phyloP scores from a whole-genome alignment of 441 rosid genomes.

The Adansonia madagascariensis region DNA sequence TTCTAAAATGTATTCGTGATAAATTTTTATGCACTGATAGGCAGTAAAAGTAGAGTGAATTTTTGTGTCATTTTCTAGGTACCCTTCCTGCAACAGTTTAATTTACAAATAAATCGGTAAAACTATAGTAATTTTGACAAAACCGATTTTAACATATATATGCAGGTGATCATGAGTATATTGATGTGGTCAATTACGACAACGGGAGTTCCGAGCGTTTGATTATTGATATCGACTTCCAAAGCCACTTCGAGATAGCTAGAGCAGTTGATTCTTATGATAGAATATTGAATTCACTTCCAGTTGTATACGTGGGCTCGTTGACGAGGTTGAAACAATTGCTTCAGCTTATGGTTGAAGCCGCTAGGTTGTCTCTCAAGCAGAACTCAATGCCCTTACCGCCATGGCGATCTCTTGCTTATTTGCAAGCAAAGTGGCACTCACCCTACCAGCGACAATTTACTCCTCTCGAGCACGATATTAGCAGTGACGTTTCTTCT shows the following conservation, averaged over 20 bases:
- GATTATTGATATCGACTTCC: slow-evolving; percentile 81
- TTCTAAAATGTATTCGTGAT: neutral
- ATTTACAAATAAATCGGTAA: neutral
- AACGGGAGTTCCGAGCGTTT: slow-evolving; percentile 64
- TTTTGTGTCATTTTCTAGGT: neutral
- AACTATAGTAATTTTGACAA: neutral
- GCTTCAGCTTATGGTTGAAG: slow-evolving; percentile 89
- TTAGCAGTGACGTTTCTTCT: slow-evolving; percentile 28
- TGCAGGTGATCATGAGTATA: slow-evolving; percentile 87
- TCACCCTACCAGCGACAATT: slow-evolving; percentile 64
- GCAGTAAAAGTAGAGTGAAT: neutral
- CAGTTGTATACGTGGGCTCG: slow-evolving; percentile 76
- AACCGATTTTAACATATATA: neutral
- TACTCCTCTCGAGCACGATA: slow-evolving; percentile 41
- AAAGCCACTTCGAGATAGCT: slow-evolving; percentile 91
- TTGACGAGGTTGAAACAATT: slow-evolving; percentile 61
- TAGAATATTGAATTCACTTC: slow-evolving; percentile 71
- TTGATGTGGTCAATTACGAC: slow-evolving; percentile 61
- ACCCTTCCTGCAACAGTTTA: neutral
- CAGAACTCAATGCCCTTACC: slow-evolving; percentile 95
- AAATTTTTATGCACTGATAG: neutral
- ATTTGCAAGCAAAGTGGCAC: slow-evolving; percentile 86
- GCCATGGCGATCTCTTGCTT: slow-evolving; percentile 91
- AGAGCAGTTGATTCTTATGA: slow-evolving; percentile 86
- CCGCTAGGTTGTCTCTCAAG: slow-evolving; percentile 72